Evolutionary conservation across 768 basidiomycete genomes (phyloP), one percentile per base, ranked within the genome.

Genomic region (Nevesoporus exiguus): DNA sequence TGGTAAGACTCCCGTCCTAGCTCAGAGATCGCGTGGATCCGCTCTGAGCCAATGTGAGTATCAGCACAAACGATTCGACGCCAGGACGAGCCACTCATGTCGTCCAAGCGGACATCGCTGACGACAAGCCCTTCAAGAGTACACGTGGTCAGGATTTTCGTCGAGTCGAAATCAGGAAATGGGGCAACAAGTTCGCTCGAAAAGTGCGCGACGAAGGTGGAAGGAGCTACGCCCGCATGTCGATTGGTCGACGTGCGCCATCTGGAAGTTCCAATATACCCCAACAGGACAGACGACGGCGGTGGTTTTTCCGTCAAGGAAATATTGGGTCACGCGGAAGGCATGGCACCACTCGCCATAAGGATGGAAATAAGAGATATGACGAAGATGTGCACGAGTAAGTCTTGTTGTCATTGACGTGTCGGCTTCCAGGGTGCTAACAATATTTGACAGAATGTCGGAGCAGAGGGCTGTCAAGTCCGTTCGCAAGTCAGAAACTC

Each of bases 181-280:
- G 58, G 65, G 19, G 30, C 2, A n/a, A 21, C 7, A 57, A 55
- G 19, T 27, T 8, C 17, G 17, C 47, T 37, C 49, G n/a, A 33
- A 68, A 53, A 39, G 46, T 25, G 22, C 44, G n/a, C 31, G 30
- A 27, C 8, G 49, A 41, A 22, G 11, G 22, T 21, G 47, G 47
- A 37, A 54, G 42, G 46, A 54, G 45, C 37, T 55, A 57, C 17
- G 54, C 54, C 11, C 63, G 66, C 47, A 66, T 64, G 60, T 59
- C 65, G 17, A 59, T 59, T 5, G 59, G 40, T 22, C 55, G 43
- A 51, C 55, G 34, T 24, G 30, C 46, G 19, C 3, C 29, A 24
- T 45, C 57, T 15, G 47, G 52, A 10, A 31, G 7, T 3, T 24
- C 56, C 27, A 30, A 19, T 30, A 7, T 22, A n/a, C 17, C 30